Percentiles rank a stretch among this genome's conserved stretches.
Evolutionary conservation across 306 rosid genomes (phyloP).

Genomic region (Urtica urens): DNA sequence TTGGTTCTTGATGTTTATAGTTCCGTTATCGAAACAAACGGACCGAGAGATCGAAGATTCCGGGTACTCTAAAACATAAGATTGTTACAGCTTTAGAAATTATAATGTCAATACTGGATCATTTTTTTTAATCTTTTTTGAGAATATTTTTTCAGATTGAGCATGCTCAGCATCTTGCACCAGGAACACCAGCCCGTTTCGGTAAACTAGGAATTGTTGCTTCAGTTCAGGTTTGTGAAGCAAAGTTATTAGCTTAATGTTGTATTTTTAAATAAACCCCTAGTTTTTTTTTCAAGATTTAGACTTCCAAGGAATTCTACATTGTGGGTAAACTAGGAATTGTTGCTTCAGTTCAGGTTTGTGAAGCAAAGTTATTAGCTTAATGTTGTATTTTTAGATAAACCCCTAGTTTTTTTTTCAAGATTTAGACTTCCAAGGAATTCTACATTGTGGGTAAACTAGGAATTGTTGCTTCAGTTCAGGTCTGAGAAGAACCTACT

Average conservation of each 20-base stretch:
- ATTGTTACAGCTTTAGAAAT: too few relatives aligned
- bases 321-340: constrained; percentile 50
- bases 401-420: too few relatives aligned
- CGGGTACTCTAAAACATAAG: too few relatives aligned
- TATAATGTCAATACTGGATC: too few relatives aligned
- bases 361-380: too few relatives aligned
- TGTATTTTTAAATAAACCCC: too few relatives aligned
- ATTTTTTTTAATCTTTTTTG: too few relatives aligned
- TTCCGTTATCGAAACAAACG: constrained; percentile 48
- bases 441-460: constrained; percentile 62
- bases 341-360: constrained; percentile 78
- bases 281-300: too few relatives aligned
- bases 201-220: constrained; percentile 56
- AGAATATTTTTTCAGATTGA: constrained; percentile 56
- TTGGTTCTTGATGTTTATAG: constrained; percentile 53
- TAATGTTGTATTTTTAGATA: too few relatives aligned
- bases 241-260: too few relatives aligned
- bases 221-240: constrained; percentile 62
- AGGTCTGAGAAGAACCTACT: constrained; percentile 52
- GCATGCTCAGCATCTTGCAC: constrained; percentile 84
- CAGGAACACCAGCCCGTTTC: constrained; percentile 43
- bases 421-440: constrained; percentile 34
- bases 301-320: constrained; percentile 43
- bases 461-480: constrained; percentile 64
- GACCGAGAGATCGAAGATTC: constrained; percentile 66